phyloP scores from a whole-genome alignment of 768 basidiomycete genomes.

The Leccinum truebloodii region DNA sequence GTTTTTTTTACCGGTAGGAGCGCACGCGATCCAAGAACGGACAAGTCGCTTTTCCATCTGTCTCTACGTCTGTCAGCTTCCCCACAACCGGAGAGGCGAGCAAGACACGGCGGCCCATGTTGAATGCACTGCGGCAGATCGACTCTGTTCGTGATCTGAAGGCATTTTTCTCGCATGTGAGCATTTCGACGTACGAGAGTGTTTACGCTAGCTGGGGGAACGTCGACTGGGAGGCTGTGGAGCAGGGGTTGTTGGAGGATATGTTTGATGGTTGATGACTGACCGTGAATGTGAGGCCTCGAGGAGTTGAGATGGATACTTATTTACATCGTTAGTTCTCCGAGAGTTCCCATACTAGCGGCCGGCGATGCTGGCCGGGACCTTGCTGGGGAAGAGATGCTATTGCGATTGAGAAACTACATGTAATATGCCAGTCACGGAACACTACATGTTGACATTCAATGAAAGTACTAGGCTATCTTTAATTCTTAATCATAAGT shows the following conservation, averaged over 20 bases:
- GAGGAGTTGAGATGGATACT: too few species aligned
- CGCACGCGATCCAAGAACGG: conserved; percentile 27
- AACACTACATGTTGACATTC: too few species aligned
- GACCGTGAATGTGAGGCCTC: background rate
- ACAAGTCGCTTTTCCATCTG: conserved; percentile 23
- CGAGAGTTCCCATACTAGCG: too few species aligned
- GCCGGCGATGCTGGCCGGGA: too few species aligned
- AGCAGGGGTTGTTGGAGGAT: conserved; percentile 77
- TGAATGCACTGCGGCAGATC: conserved; percentile 69
- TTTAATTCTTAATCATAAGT: too few species aligned
- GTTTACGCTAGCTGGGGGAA: conserved; percentile 80
- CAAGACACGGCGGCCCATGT: conserved; percentile 70
- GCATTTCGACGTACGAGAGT: conserved; percentile 87
- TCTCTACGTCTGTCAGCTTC: conserved; percentile 22
- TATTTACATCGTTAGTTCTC: too few species aligned
- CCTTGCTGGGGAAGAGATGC: too few species aligned
- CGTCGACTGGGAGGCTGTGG: conserved; percentile 90
- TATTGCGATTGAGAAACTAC: too few species aligned
- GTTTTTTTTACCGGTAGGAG: conserved; percentile 30
- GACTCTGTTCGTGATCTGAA: conserved; percentile 82
- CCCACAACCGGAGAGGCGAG: conserved; percentile 40
- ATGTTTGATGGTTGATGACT: conserved; percentile 81
- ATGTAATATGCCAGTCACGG: too few species aligned
- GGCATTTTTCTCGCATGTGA: conserved; percentile 90
- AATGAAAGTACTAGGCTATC: too few species aligned